These are phyloP conservation scores for Phoenix dactylifera DNA, from an alignment of 176 grass and related monocot genomes.

Conservation along the genomic window DNA sequence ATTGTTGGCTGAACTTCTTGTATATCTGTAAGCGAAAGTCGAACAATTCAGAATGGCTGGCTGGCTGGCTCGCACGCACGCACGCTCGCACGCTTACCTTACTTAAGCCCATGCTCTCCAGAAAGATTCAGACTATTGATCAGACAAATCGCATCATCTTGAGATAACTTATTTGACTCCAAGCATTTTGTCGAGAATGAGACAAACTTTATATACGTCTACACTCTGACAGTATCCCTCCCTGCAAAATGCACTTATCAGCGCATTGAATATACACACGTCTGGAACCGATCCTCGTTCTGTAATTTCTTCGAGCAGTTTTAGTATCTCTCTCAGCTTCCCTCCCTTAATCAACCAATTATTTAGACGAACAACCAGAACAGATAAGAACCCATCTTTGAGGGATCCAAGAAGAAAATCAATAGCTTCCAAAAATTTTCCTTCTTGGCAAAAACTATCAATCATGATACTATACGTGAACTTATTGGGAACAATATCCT, in stretches of 20 bases:
- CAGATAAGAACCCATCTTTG: conserved; percentile 20
- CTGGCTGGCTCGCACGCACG: too few species aligned
- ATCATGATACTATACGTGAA: conserved; percentile 49
- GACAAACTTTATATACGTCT: conserved; percentile 29
- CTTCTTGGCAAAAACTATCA: conserved; percentile 44
- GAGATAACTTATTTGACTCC: conserved; percentile 23
- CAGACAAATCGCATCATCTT: too few species aligned
- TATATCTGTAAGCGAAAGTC: too few species aligned
- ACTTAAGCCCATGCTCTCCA: too few species aligned
- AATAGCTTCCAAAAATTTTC: conserved; percentile 23
- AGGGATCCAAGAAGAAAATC: conserved; percentile 24
- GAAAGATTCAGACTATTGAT: too few species aligned
- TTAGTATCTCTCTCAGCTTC: conserved; percentile 22
- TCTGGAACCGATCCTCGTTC: conserved; percentile 29
- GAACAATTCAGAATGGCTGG: too few species aligned
- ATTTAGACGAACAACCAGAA: conserved; percentile 42
- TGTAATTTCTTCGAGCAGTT: conserved; percentile 30
- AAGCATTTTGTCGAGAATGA: conserved; percentile 41
- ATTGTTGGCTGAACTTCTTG: too few species aligned
- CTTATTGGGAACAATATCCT: conserved; percentile 35
- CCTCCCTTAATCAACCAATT: conserved; percentile 46
- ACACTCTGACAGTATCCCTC: conserved; percentile 24
- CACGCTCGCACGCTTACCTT: too few species aligned
- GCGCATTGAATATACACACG: conserved; percentile 22
- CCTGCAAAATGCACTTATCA: conserved; percentile 43